Base-by-base conservation (phyloP, 257 asterid species). In the Plantago elongata region DNA sequence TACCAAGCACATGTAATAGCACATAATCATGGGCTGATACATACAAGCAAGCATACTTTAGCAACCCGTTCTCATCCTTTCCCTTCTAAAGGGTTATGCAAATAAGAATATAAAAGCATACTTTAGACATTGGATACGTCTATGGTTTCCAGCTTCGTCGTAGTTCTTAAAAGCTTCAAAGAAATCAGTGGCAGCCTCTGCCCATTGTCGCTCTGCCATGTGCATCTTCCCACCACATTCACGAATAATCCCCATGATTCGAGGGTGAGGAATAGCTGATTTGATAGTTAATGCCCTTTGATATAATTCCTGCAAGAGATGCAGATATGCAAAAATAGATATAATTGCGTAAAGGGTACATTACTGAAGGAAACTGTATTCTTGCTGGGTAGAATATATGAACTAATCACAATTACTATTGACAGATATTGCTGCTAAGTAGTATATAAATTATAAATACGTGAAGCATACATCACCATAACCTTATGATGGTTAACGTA, bases 221-320 rank as follows among this genome's bases (percentile, higher is more conserved):
- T 87, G 96, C 99, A 93, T 93, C 80, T 93, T 93, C 13, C 99
- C 99, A 73, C 99, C 99, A 76, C 97, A 93, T 83, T 93, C 99
- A 66, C 95, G 97, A 76, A 93, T 89, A 52, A 93, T 93, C 44
- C 97, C 99, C 97, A 93, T 89, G 49, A 93, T 89, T 78, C 99
- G 85, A 45, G 99, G 99, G 80, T 93, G 99, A 73, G 99, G 97
- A 42, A 93, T 93, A 55, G 99, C 99, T 55, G 99, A 93, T 67
- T 93, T 93, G 61, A 93, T 88, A 11, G 99, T 79, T 47, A 93
- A 74, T 61, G 99, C 96, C 69, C 82, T 93, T 9, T 72, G 95
- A 78, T 93, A 93, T 69, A 93, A 75, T 74, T 89, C 95, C 99
- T 93, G 91, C 66, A 72, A 49, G 43, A 44, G 45, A 67, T 45